Conservation (phyloP, 306 rosid genomes). For the Biancaea sappan region DNA sequence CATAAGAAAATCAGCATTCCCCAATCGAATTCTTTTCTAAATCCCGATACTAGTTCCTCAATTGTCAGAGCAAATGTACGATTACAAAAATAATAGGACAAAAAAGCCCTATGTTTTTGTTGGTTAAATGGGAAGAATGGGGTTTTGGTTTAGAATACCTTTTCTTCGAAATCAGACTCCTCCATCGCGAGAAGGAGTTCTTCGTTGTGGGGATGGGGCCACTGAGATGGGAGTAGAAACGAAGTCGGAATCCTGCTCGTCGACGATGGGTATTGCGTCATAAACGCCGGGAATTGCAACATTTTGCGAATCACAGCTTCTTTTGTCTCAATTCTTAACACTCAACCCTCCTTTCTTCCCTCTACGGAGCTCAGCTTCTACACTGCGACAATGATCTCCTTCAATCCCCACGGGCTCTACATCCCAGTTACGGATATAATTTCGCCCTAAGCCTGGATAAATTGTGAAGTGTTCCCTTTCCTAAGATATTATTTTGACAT, state of each 20-base stretch:
- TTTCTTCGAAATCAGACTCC: constrained; percentile 83
- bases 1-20: neutral
- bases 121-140: neutral
- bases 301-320: constrained; percentile 31
- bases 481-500: too few relatives aligned
- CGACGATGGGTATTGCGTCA: constrained; percentile 85
- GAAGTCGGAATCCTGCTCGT: constrained; percentile 83
- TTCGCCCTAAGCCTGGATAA: too few relatives aligned
- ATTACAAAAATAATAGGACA: neutral
- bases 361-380: neutral
- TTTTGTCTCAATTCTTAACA: neutral
- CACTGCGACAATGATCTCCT: too few relatives aligned
- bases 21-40: neutral
- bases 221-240: constrained; percentile 79
- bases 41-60: neutral
- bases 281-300: constrained; percentile 93
- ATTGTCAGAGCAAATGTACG: neutral
- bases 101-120: neutral
- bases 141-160: constrained; percentile 44
- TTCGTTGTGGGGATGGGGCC: constrained; percentile 92
- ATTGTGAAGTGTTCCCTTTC: too few relatives aligned
- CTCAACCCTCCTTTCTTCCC: neutral
- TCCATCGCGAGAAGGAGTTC: constrained; percentile 93
- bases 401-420: neutral
- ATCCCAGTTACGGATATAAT: too few relatives aligned